Percentiles rank a stretch among this genome's conserved stretches.
phyloP scores from a whole-genome alignment of 2,329 filamentous ascomycete species.

The Fusarium phyllophilum region DNA sequence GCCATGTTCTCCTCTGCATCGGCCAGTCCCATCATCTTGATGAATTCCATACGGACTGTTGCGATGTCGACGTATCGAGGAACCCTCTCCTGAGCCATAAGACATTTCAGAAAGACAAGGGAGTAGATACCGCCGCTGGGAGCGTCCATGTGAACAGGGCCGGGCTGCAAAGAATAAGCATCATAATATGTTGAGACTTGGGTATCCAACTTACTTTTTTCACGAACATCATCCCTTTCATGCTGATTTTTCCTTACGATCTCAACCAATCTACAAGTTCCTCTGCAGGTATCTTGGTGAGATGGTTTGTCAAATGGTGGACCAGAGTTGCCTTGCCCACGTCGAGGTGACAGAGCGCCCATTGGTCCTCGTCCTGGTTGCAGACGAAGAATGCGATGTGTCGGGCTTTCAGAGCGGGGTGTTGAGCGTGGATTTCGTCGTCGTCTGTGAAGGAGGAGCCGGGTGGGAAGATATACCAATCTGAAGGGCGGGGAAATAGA shows the following conservation, averaged over 20 bases:
- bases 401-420: not conserved
- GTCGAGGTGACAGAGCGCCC: not conserved
- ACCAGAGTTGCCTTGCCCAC: not conserved
- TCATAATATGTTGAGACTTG: no score
- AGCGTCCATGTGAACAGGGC: not conserved
- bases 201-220: not conserved
- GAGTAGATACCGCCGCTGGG: not conserved
- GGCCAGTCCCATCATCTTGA: not conserved
- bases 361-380: not conserved
- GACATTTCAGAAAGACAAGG: not conserved
- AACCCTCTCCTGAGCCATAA: not conserved
- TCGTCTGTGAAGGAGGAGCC: not conserved
- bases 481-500: not conserved
- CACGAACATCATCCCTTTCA: not conserved
- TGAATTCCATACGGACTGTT: not conserved
- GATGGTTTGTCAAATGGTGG: not conserved
- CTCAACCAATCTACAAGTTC: not conserved
- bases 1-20: not conserved
- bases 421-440: not conserved
- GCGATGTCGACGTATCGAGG: not conserved
- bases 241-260: not conserved
- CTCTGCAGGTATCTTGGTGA: not conserved
- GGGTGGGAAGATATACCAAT: not conserved
- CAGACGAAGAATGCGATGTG: not conserved
- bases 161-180: not conserved